These are phyloP conservation scores for Catharanthus roseus DNA, from an alignment of 257 asterid genomes.

Conservation along the genomic window DNA sequence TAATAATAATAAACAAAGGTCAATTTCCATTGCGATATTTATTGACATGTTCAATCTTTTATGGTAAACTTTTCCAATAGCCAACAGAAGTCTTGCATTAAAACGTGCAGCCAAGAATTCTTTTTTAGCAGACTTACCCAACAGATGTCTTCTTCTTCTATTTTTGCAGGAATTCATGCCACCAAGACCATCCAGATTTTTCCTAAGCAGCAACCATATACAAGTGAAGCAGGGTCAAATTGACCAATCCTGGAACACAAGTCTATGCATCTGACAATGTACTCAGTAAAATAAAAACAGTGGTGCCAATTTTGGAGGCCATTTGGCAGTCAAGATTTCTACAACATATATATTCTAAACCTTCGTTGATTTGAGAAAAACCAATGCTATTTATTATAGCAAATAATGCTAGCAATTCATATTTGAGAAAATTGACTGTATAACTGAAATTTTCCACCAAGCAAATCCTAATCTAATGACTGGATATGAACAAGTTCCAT, in stretches of 20 bases:
- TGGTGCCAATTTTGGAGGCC: background rate
- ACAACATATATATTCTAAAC: background rate
- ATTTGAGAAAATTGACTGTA: background rate
- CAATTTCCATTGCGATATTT: background rate
- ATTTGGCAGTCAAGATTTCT: conserved; percentile 6
- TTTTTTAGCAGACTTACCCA: conserved; percentile 7
- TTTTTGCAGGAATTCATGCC: conserved; percentile 9
- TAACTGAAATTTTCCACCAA: background rate
- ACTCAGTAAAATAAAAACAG: background rate
- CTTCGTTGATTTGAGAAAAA: background rate
- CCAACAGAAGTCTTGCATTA: too few species aligned
- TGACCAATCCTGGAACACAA: background rate
- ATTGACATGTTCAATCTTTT: conserved; percentile 11
- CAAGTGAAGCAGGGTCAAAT: conserved; percentile 3
- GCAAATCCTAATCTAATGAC: conserved; percentile 1
- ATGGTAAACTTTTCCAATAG: background rate
- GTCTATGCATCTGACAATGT: background rate
- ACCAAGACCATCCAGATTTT: background rate
- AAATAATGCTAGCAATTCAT: too few species aligned
- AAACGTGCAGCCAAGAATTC: too few species aligned
- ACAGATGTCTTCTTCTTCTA: background rate
- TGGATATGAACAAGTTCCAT: conserved; percentile 2
- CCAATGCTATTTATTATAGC: too few species aligned
- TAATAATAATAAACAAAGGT: background rate
- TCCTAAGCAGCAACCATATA: conserved; percentile 2